phyloP scores from a whole-genome alignment of 768 basidiomycete species.

The Amyloporia xantha region DNA sequence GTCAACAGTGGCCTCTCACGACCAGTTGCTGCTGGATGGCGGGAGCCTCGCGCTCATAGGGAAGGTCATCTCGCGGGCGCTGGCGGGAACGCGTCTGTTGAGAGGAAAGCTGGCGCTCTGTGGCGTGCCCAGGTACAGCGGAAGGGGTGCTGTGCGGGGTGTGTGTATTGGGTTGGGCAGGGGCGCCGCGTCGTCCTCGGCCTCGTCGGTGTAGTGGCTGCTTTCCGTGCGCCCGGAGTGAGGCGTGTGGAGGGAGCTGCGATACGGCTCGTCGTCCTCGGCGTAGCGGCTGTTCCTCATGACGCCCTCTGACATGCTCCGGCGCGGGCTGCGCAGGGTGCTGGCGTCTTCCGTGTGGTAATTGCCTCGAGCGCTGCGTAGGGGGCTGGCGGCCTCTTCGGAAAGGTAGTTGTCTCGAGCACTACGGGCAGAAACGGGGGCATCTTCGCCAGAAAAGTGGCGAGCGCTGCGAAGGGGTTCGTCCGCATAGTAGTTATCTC shows the following conservation, averaged over 20 bases:
- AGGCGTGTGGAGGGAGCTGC: background rate
- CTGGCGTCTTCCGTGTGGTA: background rate
- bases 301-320: background rate
- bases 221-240: constrained; percentile 3
- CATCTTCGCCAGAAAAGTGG: background rate
- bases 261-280: background rate
- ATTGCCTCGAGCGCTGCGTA: background rate
- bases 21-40: background rate
- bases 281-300: background rate
- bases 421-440: background rate
- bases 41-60: constrained; percentile 1
- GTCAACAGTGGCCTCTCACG: background rate
- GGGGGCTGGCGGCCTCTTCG: background rate
- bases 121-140: background rate
- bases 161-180: background rate
- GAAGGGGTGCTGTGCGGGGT: background rate
- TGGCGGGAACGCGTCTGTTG: background rate
- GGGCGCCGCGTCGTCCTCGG: background rate
- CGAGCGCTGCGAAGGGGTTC: background rate
- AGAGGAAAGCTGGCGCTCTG: constrained; percentile 1
- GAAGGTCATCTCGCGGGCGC: background rate
- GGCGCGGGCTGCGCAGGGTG: background rate
- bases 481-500: background rate
- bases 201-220: constrained; percentile 2
- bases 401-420: background rate